Base-by-base conservation (phyloP, 2,329 filamentous ascomycete genomes). In the Botrytis porri region DNA sequence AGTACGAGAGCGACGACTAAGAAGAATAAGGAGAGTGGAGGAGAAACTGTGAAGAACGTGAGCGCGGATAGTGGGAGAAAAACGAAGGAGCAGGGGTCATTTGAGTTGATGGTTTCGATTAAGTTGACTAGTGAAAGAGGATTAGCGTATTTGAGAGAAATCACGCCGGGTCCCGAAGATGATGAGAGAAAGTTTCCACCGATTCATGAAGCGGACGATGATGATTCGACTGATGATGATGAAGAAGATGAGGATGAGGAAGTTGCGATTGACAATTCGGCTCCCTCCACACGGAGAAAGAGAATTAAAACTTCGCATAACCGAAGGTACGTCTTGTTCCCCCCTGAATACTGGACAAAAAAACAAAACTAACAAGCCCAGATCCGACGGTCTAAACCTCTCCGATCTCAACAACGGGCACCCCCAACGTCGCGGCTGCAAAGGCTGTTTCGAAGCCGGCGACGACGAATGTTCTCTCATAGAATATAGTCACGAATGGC, bases 341-440 rank as follows among this genome's bases (percentile, higher is more conserved):
- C 12, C 7, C 25, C 45, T n/a, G 39, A 45, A 20, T 5, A 25
- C 18, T 39, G 14, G 22, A 6, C 16, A 14, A 12, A 22, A 29
- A n/a, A 18, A 7, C 12, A 7, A 29, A 29, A 41, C 65, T 75
- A 65, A 75, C 73, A 71, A 16, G 14, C 25, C 12, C 10, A 78
- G 78, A 71, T 60, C 63, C 7, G 78, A 80, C 61, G 78, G 76
- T 4, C 65, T 78, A 3, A 77, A 72, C 1, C 64, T 79, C 12
- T 71, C 71, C 12, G 54, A 75, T 32, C 57, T 80, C 10, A 76
- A 73, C 5, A 35, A 69, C 18, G 76, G 74, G 5, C 74, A 78
- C 57, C 78, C 75, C 20, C 77, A 79, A 51, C 75, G 72, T 20
- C 71, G 75, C n/a, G 78, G 78, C 16, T 80, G 79, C 66, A 79